These are phyloP conservation scores for Ophiosphaerella narmari DNA, from an alignment of 2,329 filamentous ascomycete species.

Conservation along the genomic window DNA sequence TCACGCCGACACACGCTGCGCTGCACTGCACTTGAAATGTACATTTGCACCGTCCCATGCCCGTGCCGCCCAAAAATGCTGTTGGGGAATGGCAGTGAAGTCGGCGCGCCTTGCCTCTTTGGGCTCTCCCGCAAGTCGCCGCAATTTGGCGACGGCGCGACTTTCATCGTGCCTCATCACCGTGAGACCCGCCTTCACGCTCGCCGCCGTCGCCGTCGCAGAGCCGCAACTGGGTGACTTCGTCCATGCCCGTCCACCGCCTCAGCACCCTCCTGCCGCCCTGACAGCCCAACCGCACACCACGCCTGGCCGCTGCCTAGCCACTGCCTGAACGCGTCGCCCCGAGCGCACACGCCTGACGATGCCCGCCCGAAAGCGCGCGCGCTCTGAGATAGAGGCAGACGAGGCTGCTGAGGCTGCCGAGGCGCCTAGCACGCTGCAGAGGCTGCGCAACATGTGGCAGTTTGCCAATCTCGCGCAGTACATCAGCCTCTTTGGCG, in stretches of 20 bases:
- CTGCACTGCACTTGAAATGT: too few species aligned
- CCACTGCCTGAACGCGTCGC: slow-evolving; percentile 37
- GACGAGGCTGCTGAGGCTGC: slow-evolving; percentile 51
- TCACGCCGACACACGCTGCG: too few species aligned
- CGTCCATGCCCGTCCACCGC: neutral
- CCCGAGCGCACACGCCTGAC: slow-evolving; percentile 29
- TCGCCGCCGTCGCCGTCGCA: slow-evolving; percentile 3
- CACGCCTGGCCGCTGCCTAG: slow-evolving; percentile 1
- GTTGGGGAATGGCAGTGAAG: too few species aligned
- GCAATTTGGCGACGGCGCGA: slow-evolving; percentile 7
- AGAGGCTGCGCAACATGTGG: slow-evolving; percentile 85
- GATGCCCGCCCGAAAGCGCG: slow-evolving; percentile 47
- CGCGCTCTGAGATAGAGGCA: slow-evolving; percentile 59
- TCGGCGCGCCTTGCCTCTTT: slow-evolving; percentile 4
- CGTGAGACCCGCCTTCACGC: slow-evolving; percentile 5
- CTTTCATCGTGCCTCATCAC: slow-evolving; percentile 2
- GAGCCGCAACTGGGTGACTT: neutral
- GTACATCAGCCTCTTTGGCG: slow-evolving; percentile 90
- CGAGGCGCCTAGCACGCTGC: slow-evolving; percentile 55
- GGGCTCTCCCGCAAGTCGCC: slow-evolving; percentile 1
- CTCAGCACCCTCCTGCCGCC: neutral
- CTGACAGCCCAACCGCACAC: neutral
- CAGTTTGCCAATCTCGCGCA: slow-evolving; percentile 93
- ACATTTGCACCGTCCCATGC: too few species aligned
- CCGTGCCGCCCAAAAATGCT: too few species aligned